A percentile compares a stretch with the other conserved stretches of the same genome.
phyloP scores from a whole-genome alignment of 306 rosid species.

The Lithocarpus polystachyus region DNA sequence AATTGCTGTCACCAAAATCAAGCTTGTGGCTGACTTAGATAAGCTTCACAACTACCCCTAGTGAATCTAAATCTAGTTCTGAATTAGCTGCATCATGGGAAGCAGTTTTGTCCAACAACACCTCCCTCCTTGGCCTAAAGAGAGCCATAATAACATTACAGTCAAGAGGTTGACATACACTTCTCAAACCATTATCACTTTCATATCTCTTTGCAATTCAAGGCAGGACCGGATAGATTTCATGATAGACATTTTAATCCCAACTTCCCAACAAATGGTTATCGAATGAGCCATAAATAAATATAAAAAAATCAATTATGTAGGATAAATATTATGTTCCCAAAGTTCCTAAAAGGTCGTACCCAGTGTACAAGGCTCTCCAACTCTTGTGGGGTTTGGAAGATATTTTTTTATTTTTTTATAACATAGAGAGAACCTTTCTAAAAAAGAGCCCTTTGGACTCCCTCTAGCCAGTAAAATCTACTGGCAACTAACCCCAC shows the following conservation, averaged over 20 bases:
- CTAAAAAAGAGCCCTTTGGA: too few species aligned
- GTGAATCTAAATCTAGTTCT: not conserved
- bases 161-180: not conserved
- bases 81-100: not conserved
- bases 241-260: not conserved
- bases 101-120: not conserved
- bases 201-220: not conserved
- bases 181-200: not conserved
- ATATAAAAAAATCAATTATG: not conserved
- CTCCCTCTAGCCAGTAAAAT: too few species aligned
- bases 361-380: too few species aligned
- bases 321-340: not conserved
- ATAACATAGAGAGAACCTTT: too few species aligned
- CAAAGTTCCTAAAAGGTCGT: not conserved
- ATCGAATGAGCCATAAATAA: not conserved
- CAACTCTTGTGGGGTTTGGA: too few species aligned
- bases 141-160: not conserved
- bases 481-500: too few species aligned
- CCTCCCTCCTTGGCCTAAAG: not conserved
- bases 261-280: not conserved
- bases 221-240: not conserved
- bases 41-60: constrained; percentile 4
- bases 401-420: too few species aligned
- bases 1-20: not conserved
- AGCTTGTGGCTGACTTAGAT: not conserved